A percentile compares a stretch with the other conserved stretches of the same genome.
Conservation (phyloP, 202 grass and related monocot species). For the Brachypodium distachyon region DNA sequence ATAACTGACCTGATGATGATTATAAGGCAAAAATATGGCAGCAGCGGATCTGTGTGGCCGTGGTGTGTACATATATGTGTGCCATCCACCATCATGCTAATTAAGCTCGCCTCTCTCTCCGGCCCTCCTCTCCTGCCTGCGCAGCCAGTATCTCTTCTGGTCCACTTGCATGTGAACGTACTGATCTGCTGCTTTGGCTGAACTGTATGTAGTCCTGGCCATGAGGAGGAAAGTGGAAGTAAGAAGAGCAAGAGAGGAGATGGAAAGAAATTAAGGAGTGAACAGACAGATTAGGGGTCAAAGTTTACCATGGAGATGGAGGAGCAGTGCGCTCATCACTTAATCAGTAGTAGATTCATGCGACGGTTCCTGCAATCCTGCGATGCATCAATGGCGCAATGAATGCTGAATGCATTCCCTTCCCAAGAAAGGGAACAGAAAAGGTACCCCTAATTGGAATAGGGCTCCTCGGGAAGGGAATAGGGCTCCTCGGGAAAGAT, state of each 20-base stretch:
- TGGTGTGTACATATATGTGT: too few relatives aligned
- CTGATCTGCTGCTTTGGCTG: neutral
- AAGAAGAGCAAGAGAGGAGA: neutral
- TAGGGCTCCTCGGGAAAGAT: conserved; percentile 42
- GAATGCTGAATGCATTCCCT: conserved; percentile 13
- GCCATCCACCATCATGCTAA: neutral
- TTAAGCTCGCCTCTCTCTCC: neutral
- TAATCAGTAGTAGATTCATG: conserved; percentile 16
- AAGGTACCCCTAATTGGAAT: neutral
- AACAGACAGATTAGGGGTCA: conserved; percentile 28
- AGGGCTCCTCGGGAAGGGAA: conserved; percentile 32
- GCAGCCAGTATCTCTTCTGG: too few relatives aligned
- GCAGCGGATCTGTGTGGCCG: conserved; percentile 36
- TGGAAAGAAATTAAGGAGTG: neutral
- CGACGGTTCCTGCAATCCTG: neutral
- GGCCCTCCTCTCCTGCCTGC: neutral
- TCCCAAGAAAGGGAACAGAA: conserved; percentile 27
- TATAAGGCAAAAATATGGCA: conserved; percentile 3
- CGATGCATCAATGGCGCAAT: conserved; percentile 29
- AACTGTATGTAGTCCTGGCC: conserved; percentile 11
- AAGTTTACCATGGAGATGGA: neutral
- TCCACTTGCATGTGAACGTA: neutral
- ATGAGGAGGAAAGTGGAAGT: neutral
- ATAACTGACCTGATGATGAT: conserved; percentile 15
- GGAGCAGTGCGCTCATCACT: too few relatives aligned